Percentiles rank a stretch among this genome's conserved stretches.
Evolutionary conservation across 2,329 filamentous ascomycete genomes (phyloP).

Genomic region (Claviceps paspali): DNA sequence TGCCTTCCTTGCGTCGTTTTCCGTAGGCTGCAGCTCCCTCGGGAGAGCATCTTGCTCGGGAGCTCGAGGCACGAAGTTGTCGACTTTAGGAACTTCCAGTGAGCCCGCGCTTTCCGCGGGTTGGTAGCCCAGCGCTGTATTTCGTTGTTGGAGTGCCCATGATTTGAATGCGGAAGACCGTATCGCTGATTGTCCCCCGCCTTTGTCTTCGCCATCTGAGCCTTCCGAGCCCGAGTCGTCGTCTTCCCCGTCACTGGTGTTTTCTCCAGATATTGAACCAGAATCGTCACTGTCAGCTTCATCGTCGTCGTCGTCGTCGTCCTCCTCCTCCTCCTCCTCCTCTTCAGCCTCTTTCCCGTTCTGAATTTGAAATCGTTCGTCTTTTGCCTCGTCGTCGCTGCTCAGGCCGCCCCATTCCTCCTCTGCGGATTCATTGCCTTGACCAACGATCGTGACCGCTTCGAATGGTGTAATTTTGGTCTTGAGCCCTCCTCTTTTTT

Average conservation of each 20-base stretch:
- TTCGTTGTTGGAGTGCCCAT: constrained; percentile 79
- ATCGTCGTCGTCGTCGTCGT: constrained; percentile 10
- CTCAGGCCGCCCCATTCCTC: constrained; percentile 50
- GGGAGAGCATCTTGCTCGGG: constrained; percentile 59
- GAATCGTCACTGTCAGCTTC: constrained; percentile 19
- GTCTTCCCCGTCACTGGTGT: constrained; percentile 14
- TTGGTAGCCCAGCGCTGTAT: constrained; percentile 59
- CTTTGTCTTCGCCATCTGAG: constrained; percentile 12
- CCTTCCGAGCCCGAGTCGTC: constrained; percentile 19
- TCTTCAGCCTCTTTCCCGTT: constrained; percentile 11
- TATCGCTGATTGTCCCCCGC: constrained; percentile 16
- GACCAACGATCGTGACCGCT: constrained; percentile 21
- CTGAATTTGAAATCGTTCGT: constrained; percentile 4
- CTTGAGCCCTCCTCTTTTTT: constrained; percentile 50
- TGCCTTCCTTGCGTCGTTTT: constrained; percentile 50
- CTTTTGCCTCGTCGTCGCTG: constrained; percentile 26
- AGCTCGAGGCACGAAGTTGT: constrained; percentile 50
- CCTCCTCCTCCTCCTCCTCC: no score
- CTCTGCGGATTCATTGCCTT: constrained; percentile 20
- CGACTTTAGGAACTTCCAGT: constrained; percentile 37
- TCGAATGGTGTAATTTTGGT: constrained; percentile 32
- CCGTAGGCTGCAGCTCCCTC: constrained; percentile 45
- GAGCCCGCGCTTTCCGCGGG: constrained; percentile 27
- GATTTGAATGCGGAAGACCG: constrained; percentile 65
- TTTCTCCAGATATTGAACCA: constrained; percentile 8